Evolutionary conservation across 2,329 filamentous ascomycete genomes (phyloP).

Genomic region (Apiospora kogelbergensis): DNA sequence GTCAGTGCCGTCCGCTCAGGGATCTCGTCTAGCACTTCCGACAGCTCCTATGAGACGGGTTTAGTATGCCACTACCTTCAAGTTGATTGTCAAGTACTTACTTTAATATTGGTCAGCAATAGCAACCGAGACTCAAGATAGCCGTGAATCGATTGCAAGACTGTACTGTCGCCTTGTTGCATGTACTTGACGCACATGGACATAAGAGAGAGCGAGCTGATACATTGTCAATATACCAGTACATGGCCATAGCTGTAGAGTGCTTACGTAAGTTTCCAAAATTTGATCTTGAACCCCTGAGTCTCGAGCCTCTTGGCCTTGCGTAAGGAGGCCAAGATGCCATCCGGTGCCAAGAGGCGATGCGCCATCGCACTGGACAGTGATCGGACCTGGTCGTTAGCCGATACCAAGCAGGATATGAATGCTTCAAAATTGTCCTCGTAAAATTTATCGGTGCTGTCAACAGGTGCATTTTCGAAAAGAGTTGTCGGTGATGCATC

Average conservation of each 20-base stretch:
- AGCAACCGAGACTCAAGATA: conserved; percentile 57
- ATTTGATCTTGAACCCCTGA: conserved; percentile 39
- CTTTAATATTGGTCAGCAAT: conserved; percentile 50
- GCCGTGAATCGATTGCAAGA: conserved; percentile 49
- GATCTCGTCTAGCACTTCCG: conserved; percentile 53
- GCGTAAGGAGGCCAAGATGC: conserved; percentile 36
- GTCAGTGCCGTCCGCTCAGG: conserved; percentile 53
- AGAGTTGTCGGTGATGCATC: conserved; percentile 52
- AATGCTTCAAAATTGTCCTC: conserved; percentile 51
- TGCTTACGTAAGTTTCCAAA: conserved; percentile 54
- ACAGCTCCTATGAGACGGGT: conserved; percentile 46
- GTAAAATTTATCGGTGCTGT: conserved; percentile 37
- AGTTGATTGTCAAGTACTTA: conserved; percentile 31
- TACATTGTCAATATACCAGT: not conserved
- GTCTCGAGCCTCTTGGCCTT: conserved; percentile 37
- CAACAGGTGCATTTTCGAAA: conserved; percentile 40
- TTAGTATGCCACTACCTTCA: not conserved
- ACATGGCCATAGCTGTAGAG: not conserved
- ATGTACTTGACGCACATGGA: conserved; percentile 50
- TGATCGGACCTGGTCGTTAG: conserved; percentile 48
- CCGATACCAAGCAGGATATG: conserved; percentile 53
- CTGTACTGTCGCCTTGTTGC: conserved; percentile 41
- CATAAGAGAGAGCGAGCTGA: conserved; percentile 45
- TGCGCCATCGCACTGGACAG: conserved; percentile 49
- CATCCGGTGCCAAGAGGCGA: conserved; percentile 44